A percentile compares a stretch with the other conserved stretches of the same genome.
These are phyloP conservation scores for Aspergillus campestris DNA, from an alignment of 495 filamentous ascomycete species.

Conservation along the genomic window DNA sequence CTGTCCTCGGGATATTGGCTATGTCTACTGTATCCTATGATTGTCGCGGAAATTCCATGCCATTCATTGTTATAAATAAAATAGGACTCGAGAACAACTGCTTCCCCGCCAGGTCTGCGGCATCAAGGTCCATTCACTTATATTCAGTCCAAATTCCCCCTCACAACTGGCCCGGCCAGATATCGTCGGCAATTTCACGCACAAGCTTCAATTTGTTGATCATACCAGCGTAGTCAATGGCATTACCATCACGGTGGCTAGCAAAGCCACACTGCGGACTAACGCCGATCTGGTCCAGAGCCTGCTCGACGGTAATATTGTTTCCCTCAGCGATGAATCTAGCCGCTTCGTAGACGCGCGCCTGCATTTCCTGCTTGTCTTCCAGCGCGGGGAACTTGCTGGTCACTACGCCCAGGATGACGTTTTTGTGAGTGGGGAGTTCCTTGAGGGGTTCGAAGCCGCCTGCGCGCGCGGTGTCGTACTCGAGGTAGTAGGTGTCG, in stretches of 20 bases:
- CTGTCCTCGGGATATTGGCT: background rate
- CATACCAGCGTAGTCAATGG: conserved; percentile 57
- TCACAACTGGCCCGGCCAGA: conserved; percentile 58
- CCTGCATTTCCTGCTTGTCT: conserved; percentile 65
- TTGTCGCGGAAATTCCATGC: background rate
- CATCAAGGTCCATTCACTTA: background rate
- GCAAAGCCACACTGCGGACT: conserved; percentile 79
- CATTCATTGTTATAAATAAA: too few relatives aligned
- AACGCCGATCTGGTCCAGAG: conserved; percentile 58
- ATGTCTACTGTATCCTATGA: background rate
- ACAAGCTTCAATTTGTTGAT: conserved; percentile 61
- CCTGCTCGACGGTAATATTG: conserved; percentile 52
- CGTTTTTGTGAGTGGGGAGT: conserved; percentile 64
- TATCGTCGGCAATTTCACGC: conserved; percentile 59
- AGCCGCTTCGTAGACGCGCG: conserved; percentile 57
- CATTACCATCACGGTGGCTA: conserved; percentile 61
- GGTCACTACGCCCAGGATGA: conserved; percentile 68
- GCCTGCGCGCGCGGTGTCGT: conserved; percentile 66
- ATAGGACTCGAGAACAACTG: too few relatives aligned
- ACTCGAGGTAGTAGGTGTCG: conserved; percentile 77
- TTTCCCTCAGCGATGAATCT: conserved; percentile 64
- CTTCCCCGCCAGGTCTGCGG: too few relatives aligned
- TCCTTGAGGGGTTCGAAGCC: conserved; percentile 71
- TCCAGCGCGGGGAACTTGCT: conserved; percentile 67
- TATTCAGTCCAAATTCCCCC: background rate